Percentiles rank a stretch among this genome's conserved stretches.
phyloP scores from a whole-genome alignment of 2,329 filamentous ascomycete species.

The Aspergillus sp. region DNA sequence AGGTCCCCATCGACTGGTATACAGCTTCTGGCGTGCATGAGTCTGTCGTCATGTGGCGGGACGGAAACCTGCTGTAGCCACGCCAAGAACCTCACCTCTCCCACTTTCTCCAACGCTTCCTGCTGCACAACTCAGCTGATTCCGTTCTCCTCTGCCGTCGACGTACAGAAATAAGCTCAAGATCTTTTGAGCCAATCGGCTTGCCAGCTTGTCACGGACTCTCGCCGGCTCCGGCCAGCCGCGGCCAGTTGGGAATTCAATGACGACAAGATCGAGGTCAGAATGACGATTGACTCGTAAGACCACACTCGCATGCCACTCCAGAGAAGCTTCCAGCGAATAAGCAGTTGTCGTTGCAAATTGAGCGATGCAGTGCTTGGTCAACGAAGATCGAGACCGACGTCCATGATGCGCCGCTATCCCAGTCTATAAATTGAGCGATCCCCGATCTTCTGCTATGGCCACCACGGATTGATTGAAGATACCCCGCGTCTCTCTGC shows the following conservation, averaged over 20 bases:
- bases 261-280: constrained; percentile 33
- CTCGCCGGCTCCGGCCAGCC: not conserved
- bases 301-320: constrained; percentile 9
- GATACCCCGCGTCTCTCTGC: not conserved
- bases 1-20: not conserved
- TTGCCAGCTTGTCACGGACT: not conserved
- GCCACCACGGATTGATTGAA: not conserved
- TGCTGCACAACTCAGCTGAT: not conserved
- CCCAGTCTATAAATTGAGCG: constrained; percentile 8
- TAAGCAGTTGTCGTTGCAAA: not conserved
- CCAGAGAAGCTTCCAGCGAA: constrained; percentile 4
- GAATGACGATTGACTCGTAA: constrained; percentile 32
- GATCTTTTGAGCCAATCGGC: constrained; percentile 5
- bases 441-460: not conserved
- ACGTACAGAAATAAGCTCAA: constrained; percentile 3
- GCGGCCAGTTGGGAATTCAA: constrained; percentile 16
- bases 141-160: not conserved
- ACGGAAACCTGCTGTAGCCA: not conserved
- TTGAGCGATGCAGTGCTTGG: not conserved
- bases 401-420: not conserved
- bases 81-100: constrained; percentile 7
- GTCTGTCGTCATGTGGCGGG: constrained; percentile 18
- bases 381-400: constrained; percentile 12
- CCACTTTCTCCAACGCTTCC: not conserved
- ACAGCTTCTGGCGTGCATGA: not conserved